These are phyloP conservation scores for Pleurotus sapidus DNA, from an alignment of 768 basidiomycete species.

Conservation along the genomic window DNA sequence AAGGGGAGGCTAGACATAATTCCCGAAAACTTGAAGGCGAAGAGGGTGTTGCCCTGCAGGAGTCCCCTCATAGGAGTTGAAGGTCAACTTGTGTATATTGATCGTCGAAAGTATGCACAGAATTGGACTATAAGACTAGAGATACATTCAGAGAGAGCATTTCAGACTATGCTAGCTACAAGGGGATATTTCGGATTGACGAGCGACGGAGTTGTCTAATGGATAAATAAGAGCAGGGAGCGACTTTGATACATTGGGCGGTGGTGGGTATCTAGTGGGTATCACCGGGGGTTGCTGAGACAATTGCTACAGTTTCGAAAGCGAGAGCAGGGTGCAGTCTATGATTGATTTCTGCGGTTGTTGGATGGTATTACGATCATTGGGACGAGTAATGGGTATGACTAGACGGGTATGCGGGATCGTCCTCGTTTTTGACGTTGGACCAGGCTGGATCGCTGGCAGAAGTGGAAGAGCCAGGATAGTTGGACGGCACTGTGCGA, in stretches of 20 bases:
- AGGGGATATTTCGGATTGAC: background rate
- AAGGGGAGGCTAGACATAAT: conserved; percentile 17
- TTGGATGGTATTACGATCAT: background rate
- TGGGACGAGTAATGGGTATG: background rate
- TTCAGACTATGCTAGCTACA: background rate
- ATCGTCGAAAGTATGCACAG: too few species aligned
- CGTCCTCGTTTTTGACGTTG: conserved; percentile 28
- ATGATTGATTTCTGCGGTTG: background rate
- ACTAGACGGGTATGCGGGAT: conserved; percentile 8
- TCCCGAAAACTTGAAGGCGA: background rate
- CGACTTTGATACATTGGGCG: conserved; percentile 2
- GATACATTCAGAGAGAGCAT: background rate
- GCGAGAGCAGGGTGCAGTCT: background rate
- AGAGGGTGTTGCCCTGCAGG: background rate
- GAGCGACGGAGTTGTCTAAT: background rate
- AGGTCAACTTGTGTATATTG: background rate
- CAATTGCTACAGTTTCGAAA: background rate
- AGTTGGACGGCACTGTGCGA: conserved; percentile 12
- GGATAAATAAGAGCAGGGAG: background rate
- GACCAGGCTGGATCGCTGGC: conserved; percentile 13
- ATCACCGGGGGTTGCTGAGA: background rate
- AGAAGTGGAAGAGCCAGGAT: conserved; percentile 2
- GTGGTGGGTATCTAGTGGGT: background rate
- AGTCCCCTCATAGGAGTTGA: background rate
- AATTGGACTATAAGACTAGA: background rate